These are phyloP conservation scores for Marasmius fiardii DNA, from an alignment of 1,284 basidiomycete genomes.

Conservation along the genomic window DNA sequence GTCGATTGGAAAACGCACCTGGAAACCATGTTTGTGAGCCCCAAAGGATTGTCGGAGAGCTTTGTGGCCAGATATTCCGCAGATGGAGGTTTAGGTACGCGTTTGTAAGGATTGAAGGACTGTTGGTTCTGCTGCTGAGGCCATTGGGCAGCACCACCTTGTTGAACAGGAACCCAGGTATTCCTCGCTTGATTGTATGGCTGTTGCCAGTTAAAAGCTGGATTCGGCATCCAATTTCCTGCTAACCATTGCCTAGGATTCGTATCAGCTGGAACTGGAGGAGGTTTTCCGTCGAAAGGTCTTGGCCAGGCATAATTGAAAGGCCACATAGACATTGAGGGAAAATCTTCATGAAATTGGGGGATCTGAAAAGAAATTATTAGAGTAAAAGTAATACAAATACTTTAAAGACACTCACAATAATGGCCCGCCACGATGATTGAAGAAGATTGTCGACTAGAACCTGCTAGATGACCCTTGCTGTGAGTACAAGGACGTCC, in stretches of 20 bases:
- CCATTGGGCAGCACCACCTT: constrained; percentile 17
- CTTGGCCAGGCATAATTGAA: not conserved
- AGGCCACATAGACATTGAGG: not conserved
- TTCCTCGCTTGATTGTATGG: constrained; percentile 16
- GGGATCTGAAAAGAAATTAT: not conserved
- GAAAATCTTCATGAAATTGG: not conserved
- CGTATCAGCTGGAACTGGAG: constrained; percentile 19
- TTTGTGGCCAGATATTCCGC: constrained; percentile 57
- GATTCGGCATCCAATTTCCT: constrained; percentile 47
- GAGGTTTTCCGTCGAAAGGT: constrained; percentile 1
- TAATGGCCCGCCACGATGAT: not conserved
- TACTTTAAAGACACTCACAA: not conserved
- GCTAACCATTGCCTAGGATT: constrained; percentile 44
- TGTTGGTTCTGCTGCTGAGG: constrained; percentile 26
- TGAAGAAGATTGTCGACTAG: not conserved
- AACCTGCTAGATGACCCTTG: too few species aligned
- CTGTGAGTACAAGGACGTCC: too few species aligned
- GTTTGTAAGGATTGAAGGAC: constrained; percentile 59
- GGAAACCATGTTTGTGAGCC: constrained; percentile 62
- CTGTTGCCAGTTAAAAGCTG: constrained; percentile 32
- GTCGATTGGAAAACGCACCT: constrained; percentile 39
- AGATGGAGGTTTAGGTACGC: constrained; percentile 50
- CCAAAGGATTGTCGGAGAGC: constrained; percentile 59
- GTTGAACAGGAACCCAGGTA: constrained; percentile 35
- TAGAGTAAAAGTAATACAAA: not conserved